Evolutionary conservation across 257 asterid species (phyloP).

Genomic region (Eustoma russellianum): DNA sequence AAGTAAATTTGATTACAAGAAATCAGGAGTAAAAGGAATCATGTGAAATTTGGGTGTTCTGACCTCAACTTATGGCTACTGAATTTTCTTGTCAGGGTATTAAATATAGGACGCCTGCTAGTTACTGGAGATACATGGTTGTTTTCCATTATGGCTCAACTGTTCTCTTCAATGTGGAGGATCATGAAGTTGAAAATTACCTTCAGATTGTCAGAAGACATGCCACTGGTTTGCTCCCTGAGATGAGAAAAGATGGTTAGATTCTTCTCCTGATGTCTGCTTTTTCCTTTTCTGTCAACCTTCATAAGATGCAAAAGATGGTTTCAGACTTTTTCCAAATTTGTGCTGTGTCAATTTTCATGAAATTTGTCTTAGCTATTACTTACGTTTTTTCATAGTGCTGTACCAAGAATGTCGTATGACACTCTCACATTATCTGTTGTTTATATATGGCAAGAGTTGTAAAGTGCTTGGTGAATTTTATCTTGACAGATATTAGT

Average conservation of each 20-base stretch:
- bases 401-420: no score
- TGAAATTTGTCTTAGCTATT: neutral
- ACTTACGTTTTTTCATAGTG: neutral
- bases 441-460: no score
- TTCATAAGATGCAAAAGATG: neutral
- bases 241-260: conserved; percentile 88
- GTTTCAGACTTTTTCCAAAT: neutral
- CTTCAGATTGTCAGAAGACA: conserved; percentile 64
- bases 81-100: conserved; percentile 32
- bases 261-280: conserved; percentile 4
- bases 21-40: neutral
- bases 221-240: conserved; percentile 76
- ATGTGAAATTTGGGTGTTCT: neutral
- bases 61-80: no score
- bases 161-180: conserved; percentile 84
- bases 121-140: conserved; percentile 57
- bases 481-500: no score
- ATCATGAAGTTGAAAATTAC: conserved; percentile 64
- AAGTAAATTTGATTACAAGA: neutral
- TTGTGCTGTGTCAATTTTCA: neutral
- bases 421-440: no score
- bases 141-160: conserved; percentile 92
- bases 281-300: no score
- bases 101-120: conserved; percentile 22
- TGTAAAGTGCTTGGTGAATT: no score